phyloP scores from a whole-genome alignment of 2,329 filamentous ascomycete genomes.

The Microdochium trichocladiopsis region DNA sequence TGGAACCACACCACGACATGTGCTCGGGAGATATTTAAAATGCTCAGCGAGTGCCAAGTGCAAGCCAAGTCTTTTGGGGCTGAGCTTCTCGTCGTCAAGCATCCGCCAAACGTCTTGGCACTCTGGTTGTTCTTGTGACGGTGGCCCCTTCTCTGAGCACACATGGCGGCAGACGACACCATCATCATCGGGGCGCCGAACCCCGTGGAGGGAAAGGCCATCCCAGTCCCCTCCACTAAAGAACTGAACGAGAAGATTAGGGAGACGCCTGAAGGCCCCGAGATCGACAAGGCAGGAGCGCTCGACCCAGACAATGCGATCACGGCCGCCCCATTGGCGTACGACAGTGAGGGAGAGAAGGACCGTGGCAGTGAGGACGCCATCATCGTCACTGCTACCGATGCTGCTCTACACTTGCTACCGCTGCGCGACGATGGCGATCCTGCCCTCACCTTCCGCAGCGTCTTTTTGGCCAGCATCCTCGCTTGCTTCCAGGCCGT shows the following conservation, averaged over 20 bases:
- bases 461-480: constrained; percentile 38
- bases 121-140: no score
- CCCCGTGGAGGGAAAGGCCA: constrained; percentile 19
- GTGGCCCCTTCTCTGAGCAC: background rate
- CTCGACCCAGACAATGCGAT: constrained; percentile 11
- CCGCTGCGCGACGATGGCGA: constrained; percentile 47
- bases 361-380: constrained; percentile 26
- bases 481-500: constrained; percentile 46
- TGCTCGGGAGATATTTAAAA: no score
- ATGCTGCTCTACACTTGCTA: constrained; percentile 40
- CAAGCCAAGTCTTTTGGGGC: no score
- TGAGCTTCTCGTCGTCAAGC: no score
- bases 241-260: constrained; percentile 21
- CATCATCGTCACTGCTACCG: constrained; percentile 44
- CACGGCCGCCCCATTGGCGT: constrained; percentile 8
- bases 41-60: no score
- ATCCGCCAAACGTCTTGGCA: no score
- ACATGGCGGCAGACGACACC: constrained; percentile 5
- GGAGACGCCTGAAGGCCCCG: constrained; percentile 3
- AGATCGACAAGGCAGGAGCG: constrained; percentile 4
- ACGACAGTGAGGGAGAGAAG: constrained; percentile 16
- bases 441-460: constrained; percentile 42
- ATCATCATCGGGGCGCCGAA: constrained; percentile 18
- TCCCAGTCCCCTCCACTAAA: constrained; percentile 17
- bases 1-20: no score